Base-by-base conservation (phyloP, 2,329 filamentous ascomycete species). In the Capronia americana region DNA sequence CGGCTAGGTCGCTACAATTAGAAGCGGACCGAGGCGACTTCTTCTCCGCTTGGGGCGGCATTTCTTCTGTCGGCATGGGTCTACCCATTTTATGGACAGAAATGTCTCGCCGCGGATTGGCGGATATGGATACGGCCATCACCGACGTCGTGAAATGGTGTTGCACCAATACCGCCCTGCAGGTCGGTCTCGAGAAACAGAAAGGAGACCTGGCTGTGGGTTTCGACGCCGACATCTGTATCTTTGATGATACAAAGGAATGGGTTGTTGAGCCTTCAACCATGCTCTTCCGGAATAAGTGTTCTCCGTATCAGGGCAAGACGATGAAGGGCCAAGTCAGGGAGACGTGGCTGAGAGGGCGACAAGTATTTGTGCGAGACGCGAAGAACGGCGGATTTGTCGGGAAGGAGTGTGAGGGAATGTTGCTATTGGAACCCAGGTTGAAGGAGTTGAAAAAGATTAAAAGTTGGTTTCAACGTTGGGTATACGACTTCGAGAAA, bases 21-120 rank as follows among this genome's bases (percentile, higher is more conserved):
- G 78, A 80, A 17, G 73, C 74, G 6, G 76, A 81, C 20, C 74
- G 78, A 11, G 95, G 95, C 44, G 92, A 98, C 80, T 98, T 99
- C 84, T 95, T 98, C 80, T 88, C 90, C 3, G 93, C 93, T 0
- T 99, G 95, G 95, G 95, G 95, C 61, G 95, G 95, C 14, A 97
- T 99, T 74, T 94, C 92, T 3, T 95, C 91, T 4, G 94, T 99
- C 20, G 95, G 95, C 0, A 86, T 99, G 0, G 95, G 95, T 0
- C 85, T 99, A 3, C 92, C 92, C 4, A 97, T 99, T 70, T 85
- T 99, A 5, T 90, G 93, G 88, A 93, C 92, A 0, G 88, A 92
- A 53, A 85, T 91, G 34, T 82, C 85, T 75, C 84, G 87, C 69
- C 85, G 91, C 48, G 81, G 86, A 51, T 79, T 84, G 34, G 77